phyloP scores from a whole-genome alignment of 345 rosid species.

The Brassica nigra region DNA sequence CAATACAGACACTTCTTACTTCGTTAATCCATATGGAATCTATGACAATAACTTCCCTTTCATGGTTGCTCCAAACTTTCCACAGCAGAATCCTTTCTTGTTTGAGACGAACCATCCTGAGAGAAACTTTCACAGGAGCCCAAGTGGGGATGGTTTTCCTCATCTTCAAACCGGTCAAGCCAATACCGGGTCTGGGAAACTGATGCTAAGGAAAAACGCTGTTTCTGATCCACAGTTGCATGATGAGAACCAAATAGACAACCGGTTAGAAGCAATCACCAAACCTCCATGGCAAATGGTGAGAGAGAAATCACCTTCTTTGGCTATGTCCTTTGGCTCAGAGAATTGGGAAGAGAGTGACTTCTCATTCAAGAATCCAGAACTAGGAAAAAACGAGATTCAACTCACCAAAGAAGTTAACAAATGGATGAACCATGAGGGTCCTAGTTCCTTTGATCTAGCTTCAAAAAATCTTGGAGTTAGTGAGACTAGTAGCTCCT shows the following conservation, averaged over 20 bases:
- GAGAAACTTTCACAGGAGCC: constrained; percentile 45
- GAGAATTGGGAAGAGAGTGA: constrained; percentile 41
- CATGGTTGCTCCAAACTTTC: constrained; percentile 43
- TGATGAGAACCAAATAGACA: constrained; percentile 41
- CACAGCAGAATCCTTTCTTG: constrained; percentile 43
- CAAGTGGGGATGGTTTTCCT: constrained; percentile 47
- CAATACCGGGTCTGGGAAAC: constrained; percentile 35
- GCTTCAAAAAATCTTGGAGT: neutral
- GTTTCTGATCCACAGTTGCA: constrained; percentile 60
- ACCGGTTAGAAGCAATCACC: constrained; percentile 38
- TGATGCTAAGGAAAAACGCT: constrained; percentile 51
- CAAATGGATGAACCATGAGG: neutral
- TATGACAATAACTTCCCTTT: constrained; percentile 41
- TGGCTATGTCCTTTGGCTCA: constrained; percentile 38
- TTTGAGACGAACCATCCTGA: constrained; percentile 41
- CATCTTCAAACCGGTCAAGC: constrained; percentile 29
- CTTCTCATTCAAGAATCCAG: neutral
- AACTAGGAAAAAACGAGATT: neutral
- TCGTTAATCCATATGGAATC: constrained; percentile 38
- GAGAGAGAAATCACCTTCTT: constrained; percentile 48
- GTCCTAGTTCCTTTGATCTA: neutral
- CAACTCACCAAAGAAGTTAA: neutral
- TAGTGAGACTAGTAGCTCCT: neutral
- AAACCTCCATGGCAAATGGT: constrained; percentile 36
- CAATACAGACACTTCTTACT: constrained; percentile 43